Evolutionary conservation across 2,329 filamentous ascomycete species (phyloP).

Genomic region (Zopfia rhizophila): DNA sequence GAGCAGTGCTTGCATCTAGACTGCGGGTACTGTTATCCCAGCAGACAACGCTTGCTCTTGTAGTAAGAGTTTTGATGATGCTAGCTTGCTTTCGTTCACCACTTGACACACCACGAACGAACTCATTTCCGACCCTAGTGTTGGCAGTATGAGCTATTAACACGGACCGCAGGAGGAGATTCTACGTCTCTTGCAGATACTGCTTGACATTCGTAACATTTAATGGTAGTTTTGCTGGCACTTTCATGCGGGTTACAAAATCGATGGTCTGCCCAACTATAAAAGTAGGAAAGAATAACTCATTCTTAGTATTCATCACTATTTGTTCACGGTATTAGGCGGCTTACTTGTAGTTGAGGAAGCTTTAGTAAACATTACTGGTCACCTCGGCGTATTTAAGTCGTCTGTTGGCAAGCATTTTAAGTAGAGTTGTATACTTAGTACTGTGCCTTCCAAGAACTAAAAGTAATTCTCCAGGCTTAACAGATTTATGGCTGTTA

Average conservation of each 20-base stretch:
- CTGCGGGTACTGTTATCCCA: constrained; percentile 58
- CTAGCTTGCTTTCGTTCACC: constrained; percentile 76
- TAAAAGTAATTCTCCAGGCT: too few relatives aligned
- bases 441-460: too few relatives aligned
- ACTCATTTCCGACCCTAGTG: constrained; percentile 75
- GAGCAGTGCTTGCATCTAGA: constrained; percentile 53
- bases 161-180: constrained; percentile 63
- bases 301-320: constrained; percentile 63
- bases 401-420: too few relatives aligned
- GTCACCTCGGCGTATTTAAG: too few relatives aligned
- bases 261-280: constrained; percentile 64
- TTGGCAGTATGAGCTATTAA: constrained; percentile 64
- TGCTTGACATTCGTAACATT: constrained; percentile 58
- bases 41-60: constrained; percentile 65
- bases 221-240: constrained; percentile 61
- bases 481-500: too few relatives aligned
- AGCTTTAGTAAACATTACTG: too few relatives aligned
- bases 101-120: constrained; percentile 72
- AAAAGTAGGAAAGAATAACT: constrained; percentile 62
- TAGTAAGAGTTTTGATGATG: constrained; percentile 72
- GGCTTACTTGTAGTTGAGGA: too few relatives aligned
- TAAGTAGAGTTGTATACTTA: too few relatives aligned
- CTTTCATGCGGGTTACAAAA: constrained; percentile 67
- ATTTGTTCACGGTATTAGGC: constrained; percentile 66
- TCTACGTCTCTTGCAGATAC: constrained; percentile 58